Evolutionary conservation across 805 yeast species (phyloP).

Genomic region (Allodekkera sacchari): DNA sequence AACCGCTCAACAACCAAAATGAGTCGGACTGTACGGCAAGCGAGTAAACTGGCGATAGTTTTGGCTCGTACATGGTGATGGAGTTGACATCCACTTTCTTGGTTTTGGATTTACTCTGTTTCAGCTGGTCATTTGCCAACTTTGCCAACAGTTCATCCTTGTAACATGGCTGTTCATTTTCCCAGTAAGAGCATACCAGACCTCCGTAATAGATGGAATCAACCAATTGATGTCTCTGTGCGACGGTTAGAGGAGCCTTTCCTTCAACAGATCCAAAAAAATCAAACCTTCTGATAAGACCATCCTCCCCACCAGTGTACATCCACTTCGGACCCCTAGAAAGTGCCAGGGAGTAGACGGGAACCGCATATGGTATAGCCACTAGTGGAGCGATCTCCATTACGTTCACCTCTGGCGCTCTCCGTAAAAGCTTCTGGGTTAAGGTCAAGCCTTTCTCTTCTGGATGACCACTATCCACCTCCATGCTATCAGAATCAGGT

Average conservation of each 20-base stretch:
- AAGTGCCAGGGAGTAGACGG: slow-evolving; percentile 69
- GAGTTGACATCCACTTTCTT: slow-evolving; percentile 30
- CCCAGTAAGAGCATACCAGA: slow-evolving; percentile 81
- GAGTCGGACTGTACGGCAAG: slow-evolving; percentile 78
- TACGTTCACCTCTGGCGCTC: slow-evolving; percentile 42
- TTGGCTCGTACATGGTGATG: slow-evolving; percentile 39
- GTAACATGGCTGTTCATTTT: slow-evolving; percentile 80
- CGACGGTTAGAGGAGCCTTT: slow-evolving; percentile 75
- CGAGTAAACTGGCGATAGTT: slow-evolving; percentile 78
- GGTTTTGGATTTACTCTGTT: slow-evolving; percentile 10
- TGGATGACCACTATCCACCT: too few species aligned
- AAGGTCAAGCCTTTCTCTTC: slow-evolving; percentile 2
- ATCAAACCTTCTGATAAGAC: slow-evolving; percentile 85
- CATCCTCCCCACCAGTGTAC: slow-evolving; percentile 94
- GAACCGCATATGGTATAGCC: slow-evolving; percentile 76
- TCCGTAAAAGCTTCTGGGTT: slow-evolving; percentile 23
- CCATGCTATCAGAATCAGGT: too few species aligned
- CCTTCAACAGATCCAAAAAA: slow-evolving; percentile 82
- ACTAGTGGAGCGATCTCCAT: slow-evolving; percentile 77
- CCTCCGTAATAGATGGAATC: slow-evolving; percentile 86
- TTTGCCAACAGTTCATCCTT: slow-evolving; percentile 27
- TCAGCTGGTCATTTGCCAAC: slow-evolving; percentile 12
- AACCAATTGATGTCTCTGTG: slow-evolving; percentile 82
- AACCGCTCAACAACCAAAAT: slow-evolving; percentile 77
- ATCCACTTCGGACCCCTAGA: slow-evolving; percentile 79